These are phyloP conservation scores for Eimeria sp. DNA, from an alignment of 169 alveolate genomes.

Conservation along the genomic window DNA sequence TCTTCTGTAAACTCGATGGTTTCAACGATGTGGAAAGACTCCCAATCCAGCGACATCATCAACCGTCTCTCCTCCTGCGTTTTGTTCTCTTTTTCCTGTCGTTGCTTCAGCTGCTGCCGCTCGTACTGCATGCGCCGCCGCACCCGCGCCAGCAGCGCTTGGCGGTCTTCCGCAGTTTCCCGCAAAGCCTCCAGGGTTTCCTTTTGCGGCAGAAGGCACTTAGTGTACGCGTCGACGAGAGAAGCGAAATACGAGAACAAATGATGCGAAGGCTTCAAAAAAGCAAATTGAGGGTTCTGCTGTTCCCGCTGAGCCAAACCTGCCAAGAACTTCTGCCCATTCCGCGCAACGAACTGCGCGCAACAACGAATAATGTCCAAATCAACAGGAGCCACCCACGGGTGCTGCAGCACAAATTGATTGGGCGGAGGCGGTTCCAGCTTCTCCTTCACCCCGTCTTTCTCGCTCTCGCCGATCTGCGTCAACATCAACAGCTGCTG, in stretches of 20 bases:
- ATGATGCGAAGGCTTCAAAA: constrained; percentile 97
- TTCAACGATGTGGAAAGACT: constrained; percentile 94
- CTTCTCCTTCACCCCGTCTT: constrained; percentile 83
- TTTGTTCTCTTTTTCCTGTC: constrained; percentile 89
- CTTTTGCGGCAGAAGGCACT: constrained; percentile 95
- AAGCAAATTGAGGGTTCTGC: constrained; percentile 96
- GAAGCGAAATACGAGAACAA: constrained; percentile 96
- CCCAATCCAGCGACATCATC: constrained; percentile 95
- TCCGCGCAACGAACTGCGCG: constrained; percentile 98
- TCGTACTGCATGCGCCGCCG: constrained; percentile 90
- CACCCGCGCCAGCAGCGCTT: constrained; percentile 88
- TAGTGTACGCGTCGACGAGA: constrained; percentile 97
- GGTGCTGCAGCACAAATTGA: constrained; percentile 83
- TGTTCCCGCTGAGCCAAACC: constrained; percentile 94
- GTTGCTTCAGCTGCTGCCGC: constrained; percentile 92
- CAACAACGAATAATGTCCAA: constrained; percentile 96
- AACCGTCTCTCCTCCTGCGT: constrained; percentile 91
- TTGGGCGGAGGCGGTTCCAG: constrained; percentile 86
- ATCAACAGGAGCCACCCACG: constrained; percentile 89
- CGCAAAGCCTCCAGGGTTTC: constrained; percentile 92
- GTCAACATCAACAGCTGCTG: constrained; percentile 88
- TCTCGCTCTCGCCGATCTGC: constrained; percentile 86
- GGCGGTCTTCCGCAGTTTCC: constrained; percentile 89
- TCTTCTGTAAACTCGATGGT: constrained; percentile 92
- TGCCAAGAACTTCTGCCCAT: constrained; percentile 97